Percentiles rank a stretch among this genome's conserved stretches.
These are phyloP conservation scores for Fistulifera pelliculosa DNA, from an alignment of 108 stramenopile species.

Conservation along the genomic window DNA sequence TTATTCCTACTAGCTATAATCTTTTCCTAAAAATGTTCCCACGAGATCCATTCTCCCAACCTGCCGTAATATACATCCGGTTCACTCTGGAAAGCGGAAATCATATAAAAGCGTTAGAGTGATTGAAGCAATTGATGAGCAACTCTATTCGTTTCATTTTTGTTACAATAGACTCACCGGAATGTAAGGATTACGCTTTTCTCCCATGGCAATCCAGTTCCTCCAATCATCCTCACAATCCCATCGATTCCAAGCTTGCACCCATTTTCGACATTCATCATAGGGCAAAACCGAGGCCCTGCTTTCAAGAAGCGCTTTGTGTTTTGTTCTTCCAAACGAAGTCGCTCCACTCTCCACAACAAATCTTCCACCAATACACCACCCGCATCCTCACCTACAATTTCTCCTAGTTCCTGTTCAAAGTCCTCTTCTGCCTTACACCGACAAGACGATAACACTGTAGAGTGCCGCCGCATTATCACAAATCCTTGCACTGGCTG, in stretches of 20 bases:
- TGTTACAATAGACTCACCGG: no score
- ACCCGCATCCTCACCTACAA: constrained; percentile 4
- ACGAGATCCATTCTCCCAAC: constrained; percentile 58
- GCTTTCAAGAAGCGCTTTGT: constrained; percentile 52
- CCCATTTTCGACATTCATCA: constrained; percentile 53
- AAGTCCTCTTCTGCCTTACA: not conserved
- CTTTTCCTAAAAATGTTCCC: constrained; percentile 56
- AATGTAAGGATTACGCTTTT: constrained; percentile 59
- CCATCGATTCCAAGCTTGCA: constrained; percentile 53
- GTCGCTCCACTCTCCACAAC: constrained; percentile 51
- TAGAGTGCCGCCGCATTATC: not conserved
- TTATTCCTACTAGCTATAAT: no score
- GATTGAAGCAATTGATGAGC: no score
- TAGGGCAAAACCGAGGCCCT: constrained; percentile 47
- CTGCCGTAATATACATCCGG: constrained; percentile 70
- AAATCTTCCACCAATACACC: constrained; percentile 43
- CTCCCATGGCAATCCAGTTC: constrained; percentile 47
- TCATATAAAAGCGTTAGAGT: no score
- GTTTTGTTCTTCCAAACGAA: constrained; percentile 67
- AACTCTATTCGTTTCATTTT: no score
- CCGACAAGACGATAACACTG: no score
- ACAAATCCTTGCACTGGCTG: not conserved
- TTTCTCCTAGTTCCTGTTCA: not conserved
- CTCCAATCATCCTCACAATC: constrained; percentile 41
- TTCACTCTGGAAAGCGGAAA: no score